Evolutionary conservation across 768 basidiomycete genomes (phyloP), one percentile per base, ranked within the genome.

Genomic region (Boletellus sp.): DNA sequence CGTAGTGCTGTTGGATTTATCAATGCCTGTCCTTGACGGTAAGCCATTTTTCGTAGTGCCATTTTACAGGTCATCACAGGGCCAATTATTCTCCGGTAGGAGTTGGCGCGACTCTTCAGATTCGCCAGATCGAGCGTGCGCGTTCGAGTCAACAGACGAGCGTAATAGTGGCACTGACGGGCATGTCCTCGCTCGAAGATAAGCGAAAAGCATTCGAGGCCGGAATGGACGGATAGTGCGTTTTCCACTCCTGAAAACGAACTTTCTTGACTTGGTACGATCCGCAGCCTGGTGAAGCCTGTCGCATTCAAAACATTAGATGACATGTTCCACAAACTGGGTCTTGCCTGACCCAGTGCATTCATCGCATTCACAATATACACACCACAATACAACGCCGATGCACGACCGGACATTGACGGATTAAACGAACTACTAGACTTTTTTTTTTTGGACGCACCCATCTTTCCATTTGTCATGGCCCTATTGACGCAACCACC

Each of bases 21-120:
- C 90, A 1, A 96, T 96, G 94, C 94, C 92, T 1, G 68, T 90
- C n/a, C 79, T 96, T 48, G 91, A 96, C 64, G 94, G 90, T 83
- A 45, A 52, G 74, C 56, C 44, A 26, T 53, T 31, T 17, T 47
- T 32, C 28, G 28, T 17, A 34, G 12, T 19, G n/a, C 13, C 9
- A 22, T 16, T 43, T 15, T n/a, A 20, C 16, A 4, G 6, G 26
- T 11, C 23, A 39, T n/a, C 16, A 23, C 3, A 22, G 15, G n/a
- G 45, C 44, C n/a, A n/a, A n/a, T 49, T 32, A 56, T 46, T 34
- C 12, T 40, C 49, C 15, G 13, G 33, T 49, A 90, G 87, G 91
- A 20, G 78, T 94, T 45, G 84, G 85, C 16, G 94, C 94, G 7
- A 92, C 93, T 0, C 72, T 76, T 8, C 83, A 87, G 62, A 94